Percentiles rank a stretch among this genome's conserved stretches.
phyloP scores from a whole-genome alignment of 371 early-diverging fungal species.

The Phascolomyces articulosus region DNA sequence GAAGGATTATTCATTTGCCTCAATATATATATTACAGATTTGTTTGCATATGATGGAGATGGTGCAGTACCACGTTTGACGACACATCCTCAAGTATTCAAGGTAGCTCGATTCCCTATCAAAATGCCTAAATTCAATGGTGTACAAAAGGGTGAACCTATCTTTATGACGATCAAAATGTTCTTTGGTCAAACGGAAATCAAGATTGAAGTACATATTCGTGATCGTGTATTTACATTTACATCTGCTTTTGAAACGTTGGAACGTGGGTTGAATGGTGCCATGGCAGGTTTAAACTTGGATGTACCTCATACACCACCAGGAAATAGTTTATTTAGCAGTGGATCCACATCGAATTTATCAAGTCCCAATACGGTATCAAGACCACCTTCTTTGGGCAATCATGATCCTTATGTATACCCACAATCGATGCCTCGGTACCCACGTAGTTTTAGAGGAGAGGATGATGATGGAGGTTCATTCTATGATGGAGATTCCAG shows the following conservation, averaged over 20 bases:
- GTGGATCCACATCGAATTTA: conserved; percentile 16
- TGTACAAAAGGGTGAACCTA: conserved; percentile 44
- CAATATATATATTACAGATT: conserved; percentile 23
- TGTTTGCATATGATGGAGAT: conserved; percentile 55
- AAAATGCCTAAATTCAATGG: conserved; percentile 54
- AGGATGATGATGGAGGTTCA: conserved; percentile 15
- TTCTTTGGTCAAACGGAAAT: conserved; percentile 58
- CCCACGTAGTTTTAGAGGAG: conserved; percentile 15
- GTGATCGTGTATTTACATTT: conserved; percentile 50
- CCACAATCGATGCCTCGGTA: conserved; percentile 13
- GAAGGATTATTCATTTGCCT: conserved; percentile 1
- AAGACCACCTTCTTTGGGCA: conserved; percentile 15
- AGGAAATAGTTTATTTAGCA: conserved; percentile 17
- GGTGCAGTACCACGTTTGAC: conserved; percentile 46
- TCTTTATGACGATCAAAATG: conserved; percentile 59
- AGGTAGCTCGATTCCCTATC: conserved; percentile 54
- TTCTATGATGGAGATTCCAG: conserved; percentile 18
- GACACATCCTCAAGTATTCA: conserved; percentile 47
- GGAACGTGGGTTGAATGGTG: conserved; percentile 36
- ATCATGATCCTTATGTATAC: conserved; percentile 6
- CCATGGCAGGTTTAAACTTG: conserved; percentile 20
- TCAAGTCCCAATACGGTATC: conserved; percentile 18
- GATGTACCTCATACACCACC: conserved; percentile 15
- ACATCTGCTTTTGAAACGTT: conserved; percentile 54
- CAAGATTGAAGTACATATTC: conserved; percentile 53